phyloP scores from a whole-genome alignment of 192 early-diverging fungal genomes.

The Backusella sp. region DNA sequence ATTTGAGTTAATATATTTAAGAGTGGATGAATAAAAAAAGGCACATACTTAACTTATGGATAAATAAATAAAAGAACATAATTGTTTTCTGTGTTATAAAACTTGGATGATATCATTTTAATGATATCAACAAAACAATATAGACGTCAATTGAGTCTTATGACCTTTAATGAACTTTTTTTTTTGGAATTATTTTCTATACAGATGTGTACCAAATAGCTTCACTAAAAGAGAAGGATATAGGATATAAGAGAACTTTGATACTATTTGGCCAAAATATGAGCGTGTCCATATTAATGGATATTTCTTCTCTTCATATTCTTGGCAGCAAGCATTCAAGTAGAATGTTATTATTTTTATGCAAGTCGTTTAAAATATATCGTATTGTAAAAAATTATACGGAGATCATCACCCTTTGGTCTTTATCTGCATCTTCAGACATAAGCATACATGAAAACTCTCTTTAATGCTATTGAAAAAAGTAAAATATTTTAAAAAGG shows the following conservation, averaged over 20 bases:
- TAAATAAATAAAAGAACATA: background rate
- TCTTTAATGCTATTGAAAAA: background rate
- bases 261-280: too few relatives aligned
- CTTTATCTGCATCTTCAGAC: background rate
- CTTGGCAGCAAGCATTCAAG: too few relatives aligned
- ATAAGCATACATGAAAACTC: background rate
- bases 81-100: background rate
- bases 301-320: too few relatives aligned
- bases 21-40: background rate
- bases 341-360: background rate
- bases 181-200: background rate
- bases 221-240: too few relatives aligned
- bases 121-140: background rate
- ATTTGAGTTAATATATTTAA: background rate
- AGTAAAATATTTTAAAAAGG: background rate
- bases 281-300: too few relatives aligned
- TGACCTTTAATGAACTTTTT: background rate
- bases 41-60: background rate
- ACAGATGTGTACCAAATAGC: background rate
- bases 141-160: background rate
- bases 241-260: too few relatives aligned
- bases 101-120: background rate
- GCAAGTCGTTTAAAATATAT: background rate
- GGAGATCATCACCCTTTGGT: slow-evolving; percentile 1
- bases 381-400: background rate